A percentile compares a stretch with the other conserved stretches of the same genome.
Conservation (phyloP, 768 basidiomycete genomes). For the Porphyrellus cyaneotinctus region DNA sequence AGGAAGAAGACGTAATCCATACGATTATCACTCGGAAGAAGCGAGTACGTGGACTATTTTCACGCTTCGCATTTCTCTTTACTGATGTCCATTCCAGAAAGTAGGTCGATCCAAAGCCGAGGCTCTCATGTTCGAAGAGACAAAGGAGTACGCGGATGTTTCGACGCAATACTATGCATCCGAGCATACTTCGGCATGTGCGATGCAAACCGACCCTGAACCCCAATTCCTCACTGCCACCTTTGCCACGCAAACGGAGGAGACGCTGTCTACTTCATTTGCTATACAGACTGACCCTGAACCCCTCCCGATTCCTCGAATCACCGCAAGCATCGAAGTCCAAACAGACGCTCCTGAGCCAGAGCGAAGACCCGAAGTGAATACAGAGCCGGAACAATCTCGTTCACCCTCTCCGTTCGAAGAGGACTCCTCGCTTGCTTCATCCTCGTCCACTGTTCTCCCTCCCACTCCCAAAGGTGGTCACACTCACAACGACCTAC, state of each 20-base stretch:
- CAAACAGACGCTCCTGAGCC: constrained; percentile 52
- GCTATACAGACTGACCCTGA: constrained; percentile 40
- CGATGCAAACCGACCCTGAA: constrained; percentile 61
- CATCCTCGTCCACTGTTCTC: constrained; percentile 68
- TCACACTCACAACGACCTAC: constrained; percentile 45
- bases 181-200: constrained; percentile 43
- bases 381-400: constrained; percentile 28
- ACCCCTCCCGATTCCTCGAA: constrained; percentile 26
- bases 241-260: constrained; percentile 57
- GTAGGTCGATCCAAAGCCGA: constrained; percentile 55
- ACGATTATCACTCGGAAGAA: constrained; percentile 87
- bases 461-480: constrained; percentile 65
- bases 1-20: constrained; percentile 65
- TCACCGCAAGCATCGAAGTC: constrained; percentile 50
- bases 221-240: constrained; percentile 44
- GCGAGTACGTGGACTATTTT: constrained; percentile 43
- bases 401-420: constrained; percentile 44
- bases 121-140: constrained; percentile 48
- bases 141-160: constrained; percentile 73
- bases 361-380: constrained; percentile 36
- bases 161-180: constrained; percentile 65
- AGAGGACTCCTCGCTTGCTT: constrained; percentile 59
- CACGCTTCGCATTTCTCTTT: constrained; percentile 4
- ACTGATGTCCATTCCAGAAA: constrained; percentile 43
- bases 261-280: constrained; percentile 17